These are phyloP conservation scores for Lophiotrema nucula DNA, from an alignment of 495 filamentous ascomycete genomes.

Conservation along the genomic window DNA sequence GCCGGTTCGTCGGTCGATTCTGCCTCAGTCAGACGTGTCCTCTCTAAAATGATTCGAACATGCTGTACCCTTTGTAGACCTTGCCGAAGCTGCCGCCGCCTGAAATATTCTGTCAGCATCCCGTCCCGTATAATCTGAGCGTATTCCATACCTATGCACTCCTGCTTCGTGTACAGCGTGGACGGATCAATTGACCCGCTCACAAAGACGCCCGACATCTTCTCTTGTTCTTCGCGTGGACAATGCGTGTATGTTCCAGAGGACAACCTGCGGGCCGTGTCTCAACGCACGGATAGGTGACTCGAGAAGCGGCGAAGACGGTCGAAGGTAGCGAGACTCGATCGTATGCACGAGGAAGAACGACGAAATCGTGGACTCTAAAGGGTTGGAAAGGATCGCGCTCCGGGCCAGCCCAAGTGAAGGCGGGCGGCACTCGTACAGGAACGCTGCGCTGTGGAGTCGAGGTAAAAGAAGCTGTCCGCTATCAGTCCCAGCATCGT, in stretches of 20 bases:
- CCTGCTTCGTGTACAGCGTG: conserved; percentile 86
- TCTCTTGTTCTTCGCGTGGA: no score
- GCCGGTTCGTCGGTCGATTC: conserved; percentile 79
- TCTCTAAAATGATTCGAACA: not conserved
- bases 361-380: no score
- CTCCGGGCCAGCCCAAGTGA: no score
- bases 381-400: no score
- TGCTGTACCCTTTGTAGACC: conserved; percentile 88
- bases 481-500: no score
- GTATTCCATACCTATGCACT: conserved; percentile 71
- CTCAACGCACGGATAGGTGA: not conserved
- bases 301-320: not conserved
- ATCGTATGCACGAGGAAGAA: no score
- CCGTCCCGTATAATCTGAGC: not conserved
- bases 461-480: no score
- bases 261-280: not conserved
- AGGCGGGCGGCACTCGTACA: no score
- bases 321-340: no score
- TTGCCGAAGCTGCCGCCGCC: conserved; percentile 91
- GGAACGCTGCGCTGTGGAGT: no score
- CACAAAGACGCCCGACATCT: conserved; percentile 15
- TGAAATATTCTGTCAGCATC: conserved; percentile 32
- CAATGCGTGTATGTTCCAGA: not conserved
- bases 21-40: conserved; percentile 41
- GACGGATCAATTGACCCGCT: conserved; percentile 63